phyloP scores from a whole-genome alignment of 2,329 filamentous ascomycete species.

The Hysterium pulicare region DNA sequence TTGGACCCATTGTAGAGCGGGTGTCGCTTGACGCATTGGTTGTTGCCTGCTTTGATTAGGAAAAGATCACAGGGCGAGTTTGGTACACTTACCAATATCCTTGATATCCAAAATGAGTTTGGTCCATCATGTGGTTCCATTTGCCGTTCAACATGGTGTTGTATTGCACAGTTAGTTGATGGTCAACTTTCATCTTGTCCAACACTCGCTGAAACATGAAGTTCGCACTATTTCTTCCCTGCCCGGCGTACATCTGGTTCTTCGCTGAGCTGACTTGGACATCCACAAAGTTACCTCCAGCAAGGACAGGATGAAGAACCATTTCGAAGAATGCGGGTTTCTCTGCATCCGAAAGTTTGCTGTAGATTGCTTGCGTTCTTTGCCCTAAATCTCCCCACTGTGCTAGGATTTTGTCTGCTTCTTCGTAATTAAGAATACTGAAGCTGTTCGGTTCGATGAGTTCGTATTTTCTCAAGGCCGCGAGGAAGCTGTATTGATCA shows the following conservation, averaged over 20 bases:
- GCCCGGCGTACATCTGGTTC: slow-evolving; percentile 35
- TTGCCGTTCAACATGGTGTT: slow-evolving; percentile 18
- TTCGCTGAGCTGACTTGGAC: slow-evolving; percentile 39
- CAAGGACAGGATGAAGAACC: slow-evolving; percentile 58
- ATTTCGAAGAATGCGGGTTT: slow-evolving; percentile 62
- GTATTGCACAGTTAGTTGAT: slow-evolving; percentile 34
- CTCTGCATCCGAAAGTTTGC: slow-evolving; percentile 48
- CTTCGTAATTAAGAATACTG: slow-evolving; percentile 62
- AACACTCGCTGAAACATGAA: slow-evolving; percentile 34
- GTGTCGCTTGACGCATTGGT: slow-evolving; percentile 67
- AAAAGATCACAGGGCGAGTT: slow-evolving; percentile 40
- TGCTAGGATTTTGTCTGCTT: slow-evolving; percentile 56
- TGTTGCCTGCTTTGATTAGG: slow-evolving; percentile 67
- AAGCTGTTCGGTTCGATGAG: slow-evolving; percentile 58
- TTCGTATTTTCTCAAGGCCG: slow-evolving; percentile 61
- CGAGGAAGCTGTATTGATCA: slow-evolving; percentile 55
- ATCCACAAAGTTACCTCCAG: slow-evolving; percentile 55
- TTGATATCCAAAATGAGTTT: slow-evolving; percentile 40
- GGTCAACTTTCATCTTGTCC: slow-evolving; percentile 35
- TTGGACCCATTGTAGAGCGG: slow-evolving; percentile 60
- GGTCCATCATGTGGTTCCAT: slow-evolving; percentile 30
- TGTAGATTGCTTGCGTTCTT: slow-evolving; percentile 56
- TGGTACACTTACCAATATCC: slow-evolving; percentile 32
- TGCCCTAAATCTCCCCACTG: slow-evolving; percentile 54
- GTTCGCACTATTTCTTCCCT: slow-evolving; percentile 39